These are phyloP conservation scores for Prunus kanzakura DNA, from an alignment of 306 rosid genomes.

Conservation along the genomic window DNA sequence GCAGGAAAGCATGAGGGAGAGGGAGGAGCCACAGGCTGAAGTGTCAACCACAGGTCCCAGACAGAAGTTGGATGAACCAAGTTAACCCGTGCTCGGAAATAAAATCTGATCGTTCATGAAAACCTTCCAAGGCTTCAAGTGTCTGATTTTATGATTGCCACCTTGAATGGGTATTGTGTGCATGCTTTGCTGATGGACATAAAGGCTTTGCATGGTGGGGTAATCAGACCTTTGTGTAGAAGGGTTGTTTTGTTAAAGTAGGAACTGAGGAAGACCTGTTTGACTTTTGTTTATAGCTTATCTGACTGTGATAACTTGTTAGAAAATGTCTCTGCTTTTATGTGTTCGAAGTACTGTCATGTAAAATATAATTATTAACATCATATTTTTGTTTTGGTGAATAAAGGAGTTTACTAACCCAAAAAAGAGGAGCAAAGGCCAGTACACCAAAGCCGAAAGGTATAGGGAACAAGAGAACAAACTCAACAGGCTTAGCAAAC, in stretches of 20 bases:
- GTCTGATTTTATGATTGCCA: background rate
- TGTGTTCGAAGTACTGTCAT: background rate
- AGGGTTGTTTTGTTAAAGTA: background rate
- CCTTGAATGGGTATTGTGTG: constrained; percentile 9
- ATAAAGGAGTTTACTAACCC: background rate
- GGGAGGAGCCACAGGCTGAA: constrained; percentile 33
- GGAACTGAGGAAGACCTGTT: background rate
- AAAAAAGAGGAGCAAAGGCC: background rate
- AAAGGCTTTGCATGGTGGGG: background rate
- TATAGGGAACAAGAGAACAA: background rate
- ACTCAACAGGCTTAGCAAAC: background rate
- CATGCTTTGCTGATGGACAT: constrained; percentile 1
- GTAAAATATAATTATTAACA: no score
- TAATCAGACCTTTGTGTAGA: background rate
- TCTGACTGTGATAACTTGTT: background rate
- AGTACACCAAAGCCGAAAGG: background rate
- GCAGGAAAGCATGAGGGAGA: constrained; percentile 55
- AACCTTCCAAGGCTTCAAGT: constrained; percentile 11
- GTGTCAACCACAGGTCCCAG: constrained; percentile 28
- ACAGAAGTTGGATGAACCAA: constrained; percentile 36
- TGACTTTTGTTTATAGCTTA: background rate
- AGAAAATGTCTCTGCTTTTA: background rate
- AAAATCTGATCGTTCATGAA: constrained; percentile 14
- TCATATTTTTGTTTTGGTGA: background rate
- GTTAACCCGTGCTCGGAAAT: constrained; percentile 31